Evolutionary conservation across 257 asterid species (phyloP).

Genomic region (Lantana camara): DNA sequence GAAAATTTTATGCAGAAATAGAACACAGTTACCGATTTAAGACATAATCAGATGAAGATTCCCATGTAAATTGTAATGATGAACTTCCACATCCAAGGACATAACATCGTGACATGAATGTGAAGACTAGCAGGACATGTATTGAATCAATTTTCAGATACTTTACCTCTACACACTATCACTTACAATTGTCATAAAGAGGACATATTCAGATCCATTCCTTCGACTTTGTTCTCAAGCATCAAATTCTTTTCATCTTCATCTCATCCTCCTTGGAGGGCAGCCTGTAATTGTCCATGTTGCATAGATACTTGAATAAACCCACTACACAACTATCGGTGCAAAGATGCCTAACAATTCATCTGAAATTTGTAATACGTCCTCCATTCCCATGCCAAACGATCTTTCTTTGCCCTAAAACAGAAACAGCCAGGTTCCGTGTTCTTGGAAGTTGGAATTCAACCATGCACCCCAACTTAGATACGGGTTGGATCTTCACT

Average conservation of each 20-base stretch:
- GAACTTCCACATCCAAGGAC: too few species aligned
- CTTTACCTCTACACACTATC: too few species aligned
- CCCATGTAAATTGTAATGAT: neutral
- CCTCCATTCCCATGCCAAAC: constrained; percentile 27
- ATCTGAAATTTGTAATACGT: constrained; percentile 50
- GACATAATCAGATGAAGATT: neutral
- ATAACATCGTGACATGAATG: too few species aligned
- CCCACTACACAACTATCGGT: constrained; percentile 68
- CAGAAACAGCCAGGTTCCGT: constrained; percentile 27
- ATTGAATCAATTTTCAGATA: too few species aligned
- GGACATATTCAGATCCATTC: neutral
- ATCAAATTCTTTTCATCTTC: constrained; percentile 84
- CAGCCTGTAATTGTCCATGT: constrained; percentile 58
- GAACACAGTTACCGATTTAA: too few species aligned
- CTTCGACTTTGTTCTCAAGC: constrained; percentile 49
- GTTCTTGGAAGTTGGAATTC: constrained; percentile 16
- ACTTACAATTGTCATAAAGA: neutral
- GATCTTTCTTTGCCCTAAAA: neutral
- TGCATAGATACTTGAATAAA: constrained; percentile 65
- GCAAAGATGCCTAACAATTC: constrained; percentile 68
- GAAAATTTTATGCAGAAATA: neutral
- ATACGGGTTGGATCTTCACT: constrained; percentile 11
- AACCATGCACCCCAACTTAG: constrained; percentile 24
- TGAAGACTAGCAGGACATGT: too few species aligned
- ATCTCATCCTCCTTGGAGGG: constrained; percentile 71